Evolutionary conservation across 75 land plant species (phyloP).

Genomic region (Pinus tabuliformis): DNA sequence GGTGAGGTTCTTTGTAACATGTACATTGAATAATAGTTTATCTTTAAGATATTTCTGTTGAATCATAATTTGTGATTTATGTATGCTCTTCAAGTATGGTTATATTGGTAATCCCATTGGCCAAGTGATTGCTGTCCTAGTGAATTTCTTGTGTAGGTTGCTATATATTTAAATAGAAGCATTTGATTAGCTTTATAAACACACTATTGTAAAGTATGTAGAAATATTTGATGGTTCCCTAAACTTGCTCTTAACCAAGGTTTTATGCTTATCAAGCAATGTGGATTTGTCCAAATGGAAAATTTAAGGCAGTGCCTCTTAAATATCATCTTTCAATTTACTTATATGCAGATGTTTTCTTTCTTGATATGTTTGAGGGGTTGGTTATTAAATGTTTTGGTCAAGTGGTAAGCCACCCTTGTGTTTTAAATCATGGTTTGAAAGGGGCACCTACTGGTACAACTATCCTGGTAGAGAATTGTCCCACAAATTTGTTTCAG

Average conservation of each 20-base stretch:
- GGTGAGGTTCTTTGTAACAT: neutral
- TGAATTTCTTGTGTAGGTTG: neutral
- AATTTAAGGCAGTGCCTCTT: too few species aligned
- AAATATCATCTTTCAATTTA: too few species aligned
- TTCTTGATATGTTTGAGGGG: too few species aligned
- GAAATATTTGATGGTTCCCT: neutral
- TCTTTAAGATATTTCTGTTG: neutral
- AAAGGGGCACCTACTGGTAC: too few species aligned
- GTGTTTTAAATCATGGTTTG: too few species aligned
- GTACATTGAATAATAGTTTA: neutral
- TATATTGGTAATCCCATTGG: neutral
- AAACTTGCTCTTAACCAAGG: neutral
- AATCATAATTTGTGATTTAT: neutral
- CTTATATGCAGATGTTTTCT: too few species aligned
- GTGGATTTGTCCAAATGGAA: neutral
- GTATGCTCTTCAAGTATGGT: neutral
- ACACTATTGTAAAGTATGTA: neutral
- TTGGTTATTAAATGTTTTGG: too few species aligned
- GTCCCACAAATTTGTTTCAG: too few species aligned
- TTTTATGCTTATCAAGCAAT: neutral
- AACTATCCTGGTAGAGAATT: too few species aligned
- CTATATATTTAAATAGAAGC: neutral
- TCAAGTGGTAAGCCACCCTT: too few species aligned
- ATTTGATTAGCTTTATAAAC: neutral
- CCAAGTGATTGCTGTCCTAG: neutral